Base-by-base conservation (phyloP, 169 alveolate genomes). In the Cryptosporidium bovis region DNA sequence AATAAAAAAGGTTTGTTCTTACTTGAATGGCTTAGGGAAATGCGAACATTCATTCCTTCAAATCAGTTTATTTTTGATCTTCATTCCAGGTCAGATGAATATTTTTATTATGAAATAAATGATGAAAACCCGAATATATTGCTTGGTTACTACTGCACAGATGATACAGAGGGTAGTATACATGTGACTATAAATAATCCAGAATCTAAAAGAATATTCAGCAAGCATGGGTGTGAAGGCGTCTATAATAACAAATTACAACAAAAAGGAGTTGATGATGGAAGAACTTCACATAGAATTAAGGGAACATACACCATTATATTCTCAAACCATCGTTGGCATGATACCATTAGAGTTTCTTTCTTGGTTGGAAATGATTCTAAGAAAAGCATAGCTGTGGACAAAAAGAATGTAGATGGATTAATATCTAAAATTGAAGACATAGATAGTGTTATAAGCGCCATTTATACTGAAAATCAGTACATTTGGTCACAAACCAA, bases 281-380 rank as follows among this genome's bases (percentile, higher is more conserved):
- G 48, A 15, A 77, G 46, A 24, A 8, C 3, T 33, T 34, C 31
- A 18, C 87, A 77, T 53, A 68, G 87, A 13, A 77, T 77, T 40
- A 56, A 56, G n/a, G 87, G 87, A 40, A 77, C 87, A n/a, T 77
- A 77, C 31, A 77, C 87, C 13, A 24, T 77, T 48, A 77, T 77
- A 3, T 60, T 77, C 20, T 77, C 87, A 13, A 77, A 77, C 36
- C 71, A 56, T 53, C 69, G 71, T 7, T 77, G 87, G 87, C 87
- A 77, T 50, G 77, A 77, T 40, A 77, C 69, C 15, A 77, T 60
- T 31, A 29, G 71, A 4, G 29, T 77, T 34, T 60, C 87, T 24
- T 66, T 77, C 3, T 62, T 77, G 8, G 87, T 77, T 15, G 87
- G 77, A 1, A 77, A 77, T 18, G 64, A 77, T 66, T 60, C 71